phyloP scores from a whole-genome alignment of 129 eudicot genomes.

The sunflower (Helianthus annuus) region DNA sequence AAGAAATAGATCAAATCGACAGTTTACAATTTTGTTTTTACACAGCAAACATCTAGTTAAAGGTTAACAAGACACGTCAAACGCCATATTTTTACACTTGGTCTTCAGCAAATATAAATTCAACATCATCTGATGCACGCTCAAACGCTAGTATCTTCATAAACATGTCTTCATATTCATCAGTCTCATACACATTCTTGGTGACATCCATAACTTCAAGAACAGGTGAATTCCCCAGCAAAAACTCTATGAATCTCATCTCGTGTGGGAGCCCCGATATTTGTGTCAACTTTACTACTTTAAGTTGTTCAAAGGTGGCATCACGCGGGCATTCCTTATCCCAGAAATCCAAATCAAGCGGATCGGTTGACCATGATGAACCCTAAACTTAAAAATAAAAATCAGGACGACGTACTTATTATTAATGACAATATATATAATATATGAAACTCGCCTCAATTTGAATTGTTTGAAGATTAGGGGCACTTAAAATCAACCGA shows the following conservation, averaged over 20 bases:
- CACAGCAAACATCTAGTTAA: too few species aligned
- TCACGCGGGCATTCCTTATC: slow-evolving; percentile 49
- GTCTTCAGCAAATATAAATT: slow-evolving; percentile 55
- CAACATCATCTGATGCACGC: slow-evolving; percentile 83
- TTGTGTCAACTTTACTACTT: slow-evolving; percentile 68
- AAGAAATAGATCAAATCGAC: background rate
- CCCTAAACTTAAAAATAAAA: slow-evolving; percentile 38
- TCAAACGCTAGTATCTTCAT: slow-evolving; percentile 56
- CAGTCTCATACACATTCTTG: slow-evolving; percentile 55
- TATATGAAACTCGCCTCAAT: slow-evolving; percentile 61
- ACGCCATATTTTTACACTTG: slow-evolving; percentile 38
- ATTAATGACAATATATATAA: background rate
- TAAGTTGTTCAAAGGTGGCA: slow-evolving; percentile 51
- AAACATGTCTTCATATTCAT: slow-evolving; percentile 57
- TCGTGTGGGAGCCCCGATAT: slow-evolving; percentile 64
- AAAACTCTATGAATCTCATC: slow-evolving; percentile 69
- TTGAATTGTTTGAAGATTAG: slow-evolving; percentile 49
- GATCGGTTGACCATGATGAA: slow-evolving; percentile 47
- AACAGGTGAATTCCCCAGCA: slow-evolving; percentile 69
- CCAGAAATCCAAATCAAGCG: slow-evolving; percentile 65
- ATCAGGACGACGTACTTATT: background rate
- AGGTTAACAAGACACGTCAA: background rate
- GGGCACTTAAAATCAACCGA: slow-evolving; percentile 71
- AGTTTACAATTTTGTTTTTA: too few species aligned
- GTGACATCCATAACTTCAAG: slow-evolving; percentile 65